Evolutionary conservation across 1,284 basidiomycete genomes (phyloP), one percentile per base, ranked within the genome.

Genomic region (Phlebopus sp.): DNA sequence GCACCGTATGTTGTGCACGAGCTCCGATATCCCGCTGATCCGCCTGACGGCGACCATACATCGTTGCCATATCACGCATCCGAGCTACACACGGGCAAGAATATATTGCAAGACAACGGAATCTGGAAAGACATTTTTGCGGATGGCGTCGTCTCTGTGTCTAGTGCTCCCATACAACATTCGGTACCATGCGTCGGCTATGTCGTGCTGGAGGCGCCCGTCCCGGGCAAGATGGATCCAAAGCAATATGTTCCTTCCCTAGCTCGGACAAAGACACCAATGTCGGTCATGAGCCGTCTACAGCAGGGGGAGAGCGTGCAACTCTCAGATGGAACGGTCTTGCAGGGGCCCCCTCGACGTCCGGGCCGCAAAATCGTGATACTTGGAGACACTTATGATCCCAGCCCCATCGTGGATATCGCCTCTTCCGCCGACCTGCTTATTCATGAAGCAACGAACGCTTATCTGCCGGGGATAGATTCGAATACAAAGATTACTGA

Each of bases 381-480:
- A 46, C 71, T 93, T 29, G 91, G 91, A 1, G 91, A 94, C 60
- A 92, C 90, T 4, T 83, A 78, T 58, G 81, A 93, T 63, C 85
- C 90, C 9, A 83, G 81, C 14, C 73, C 78, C 7, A 82, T 87
- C 44, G 70, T 67, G 21, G 62, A 70, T 7, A 63, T 91, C 8
- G 82, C 84, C 27, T 63, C 66, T 56, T 79, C 78, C 46, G 77
- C 84, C 15, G 84, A 90, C 55, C 53, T 92, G 35, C 71, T 85
- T 42, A 77, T 86, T 18, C 94, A 97, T 61, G 93, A 97, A 70
- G 90, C 91, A 31, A 97, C 94, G 7, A 97, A 96, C 63, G 90
- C 91, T 1, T 82, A 89, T 65, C 75, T 97, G n/a, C 91, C 91
- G 1, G 76, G 74, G 0, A 57, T 84, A 40, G 81, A 86, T 53